Conservation (phyloP, 2,329 filamentous ascomycete genomes). For the Nigrospora oryzae region DNA sequence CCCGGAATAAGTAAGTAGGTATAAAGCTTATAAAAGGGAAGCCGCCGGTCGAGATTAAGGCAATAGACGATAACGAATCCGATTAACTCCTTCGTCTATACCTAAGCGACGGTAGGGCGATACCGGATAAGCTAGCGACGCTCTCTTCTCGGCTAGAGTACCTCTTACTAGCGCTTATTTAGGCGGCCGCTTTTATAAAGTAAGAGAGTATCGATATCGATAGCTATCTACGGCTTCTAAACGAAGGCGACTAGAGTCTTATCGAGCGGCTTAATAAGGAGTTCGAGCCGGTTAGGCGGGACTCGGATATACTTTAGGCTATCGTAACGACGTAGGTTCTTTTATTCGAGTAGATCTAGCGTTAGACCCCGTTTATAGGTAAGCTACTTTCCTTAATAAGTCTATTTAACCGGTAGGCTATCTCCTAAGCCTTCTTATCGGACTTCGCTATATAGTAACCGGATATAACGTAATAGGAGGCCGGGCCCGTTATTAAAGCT, state of each 20-base stretch:
- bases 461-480: not conserved
- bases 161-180: conserved; percentile 23
- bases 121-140: not conserved
- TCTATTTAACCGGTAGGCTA: conserved; percentile 18
- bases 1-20: conserved; percentile 22
- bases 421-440: conserved; percentile 15
- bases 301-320: conserved; percentile 13
- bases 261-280: conserved; percentile 17
- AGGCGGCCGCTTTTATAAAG: conserved; percentile 25
- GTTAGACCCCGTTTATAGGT: conserved; percentile 13
- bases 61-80: conserved; percentile 18
- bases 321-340: conserved; percentile 23
- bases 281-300: conserved; percentile 20
- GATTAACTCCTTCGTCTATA: conserved; percentile 12
- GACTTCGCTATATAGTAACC: conserved; percentile 2
- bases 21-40: conserved; percentile 12
- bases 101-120: conserved; percentile 4
- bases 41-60: conserved; percentile 13
- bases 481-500: conserved; percentile 5
- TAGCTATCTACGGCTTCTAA: conserved; percentile 18
- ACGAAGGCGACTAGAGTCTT: conserved; percentile 11
- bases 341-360: conserved; percentile 23
- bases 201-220: conserved; percentile 15
- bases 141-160: conserved; percentile 18
- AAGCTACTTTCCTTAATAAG: conserved; percentile 24